Evolutionary conservation across 129 eudicot species (phyloP), one percentile per base, ranked within the genome.

Genomic region (Lonicera japonica): DNA sequence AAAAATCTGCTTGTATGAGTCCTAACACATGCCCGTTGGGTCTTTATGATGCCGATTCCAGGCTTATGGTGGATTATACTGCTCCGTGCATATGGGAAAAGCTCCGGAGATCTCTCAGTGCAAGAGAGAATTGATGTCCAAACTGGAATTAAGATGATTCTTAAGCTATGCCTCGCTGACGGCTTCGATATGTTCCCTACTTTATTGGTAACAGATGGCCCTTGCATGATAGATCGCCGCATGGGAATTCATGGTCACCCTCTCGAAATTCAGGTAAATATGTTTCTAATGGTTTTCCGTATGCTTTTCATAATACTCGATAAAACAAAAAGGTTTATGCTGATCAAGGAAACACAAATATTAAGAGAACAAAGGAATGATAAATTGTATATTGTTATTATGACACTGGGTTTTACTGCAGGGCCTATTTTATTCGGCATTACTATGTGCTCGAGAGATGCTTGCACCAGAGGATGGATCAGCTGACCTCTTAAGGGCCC

Each of bases 211-310:
- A 83, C 95, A 39, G 95, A 87, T 76, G 95, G 95, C 39, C 84
- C 95, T 29, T 87, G 95, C 65, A 87, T 87, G 95, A 87, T 87
- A 22, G 95, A 87, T 65, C 82, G 95, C 20, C 88, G 91, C 29
- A 87, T 87, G 95, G 95, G 95, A 34, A 83, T 87, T 36, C 95
- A 87, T 55, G 91, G 95, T 18, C 95, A 83, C 55, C 95, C 95
- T 36, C 72, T 87, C 38, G 95, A 87, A 76, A 87, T 87, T 65
- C 95, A 87, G 74, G 95, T 70, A 77, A 70, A 16, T 22, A 34
- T 1, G 3, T 51, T 22, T 29, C 36, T 29, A n/a, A n/a, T n/a
- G n/a, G n/a, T n/a, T n/a, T n/a, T n/a, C n/a, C n/a, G n/a, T n/a
- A n/a, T n/a, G n/a, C n/a, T n/a, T n/a, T n/a, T n/a, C n/a, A 29